These are phyloP conservation scores for Boletus bicolor DNA, from an alignment of 768 basidiomycete genomes.

Conservation along the genomic window DNA sequence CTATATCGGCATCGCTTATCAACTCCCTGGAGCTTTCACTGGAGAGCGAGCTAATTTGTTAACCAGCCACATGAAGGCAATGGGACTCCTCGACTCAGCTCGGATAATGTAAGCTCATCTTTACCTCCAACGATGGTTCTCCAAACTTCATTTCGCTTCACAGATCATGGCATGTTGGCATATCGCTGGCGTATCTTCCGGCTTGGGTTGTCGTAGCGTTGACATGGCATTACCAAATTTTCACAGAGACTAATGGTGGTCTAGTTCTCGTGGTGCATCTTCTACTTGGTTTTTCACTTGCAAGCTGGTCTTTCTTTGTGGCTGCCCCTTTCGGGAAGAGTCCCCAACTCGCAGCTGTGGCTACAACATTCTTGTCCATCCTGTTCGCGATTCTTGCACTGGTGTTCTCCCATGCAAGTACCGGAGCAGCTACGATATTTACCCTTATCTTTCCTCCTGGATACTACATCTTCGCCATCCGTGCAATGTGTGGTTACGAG, in stretches of 20 bases:
- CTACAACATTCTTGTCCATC: constrained; percentile 62
- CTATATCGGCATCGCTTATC: constrained; percentile 73
- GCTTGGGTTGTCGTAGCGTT: constrained; percentile 70
- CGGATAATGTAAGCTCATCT: constrained; percentile 48
- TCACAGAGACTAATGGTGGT: constrained; percentile 53
- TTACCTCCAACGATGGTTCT: background rate
- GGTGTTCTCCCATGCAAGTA: constrained; percentile 42
- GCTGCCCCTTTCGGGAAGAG: constrained; percentile 69
- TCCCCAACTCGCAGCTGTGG: constrained; percentile 67
- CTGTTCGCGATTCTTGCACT: constrained; percentile 66
- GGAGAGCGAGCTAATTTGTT: constrained; percentile 62
- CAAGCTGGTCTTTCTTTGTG: constrained; percentile 70
- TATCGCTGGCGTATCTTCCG: constrained; percentile 67
- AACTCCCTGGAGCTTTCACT: constrained; percentile 68
- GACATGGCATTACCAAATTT: constrained; percentile 67
- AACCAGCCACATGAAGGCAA: constrained; percentile 73
- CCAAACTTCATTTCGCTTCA: background rate
- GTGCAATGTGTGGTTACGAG: constrained; percentile 68
- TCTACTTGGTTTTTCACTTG: constrained; percentile 62
- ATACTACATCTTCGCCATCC: constrained; percentile 70
- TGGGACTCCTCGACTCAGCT: constrained; percentile 74
- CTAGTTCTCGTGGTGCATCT: constrained; percentile 64
- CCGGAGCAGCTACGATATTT: constrained; percentile 55
- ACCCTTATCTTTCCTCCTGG: constrained; percentile 72
- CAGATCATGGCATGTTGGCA: constrained; percentile 63